Conservation (phyloP, 176 grass and related monocot species). For the Cenchrus americanus region DNA sequence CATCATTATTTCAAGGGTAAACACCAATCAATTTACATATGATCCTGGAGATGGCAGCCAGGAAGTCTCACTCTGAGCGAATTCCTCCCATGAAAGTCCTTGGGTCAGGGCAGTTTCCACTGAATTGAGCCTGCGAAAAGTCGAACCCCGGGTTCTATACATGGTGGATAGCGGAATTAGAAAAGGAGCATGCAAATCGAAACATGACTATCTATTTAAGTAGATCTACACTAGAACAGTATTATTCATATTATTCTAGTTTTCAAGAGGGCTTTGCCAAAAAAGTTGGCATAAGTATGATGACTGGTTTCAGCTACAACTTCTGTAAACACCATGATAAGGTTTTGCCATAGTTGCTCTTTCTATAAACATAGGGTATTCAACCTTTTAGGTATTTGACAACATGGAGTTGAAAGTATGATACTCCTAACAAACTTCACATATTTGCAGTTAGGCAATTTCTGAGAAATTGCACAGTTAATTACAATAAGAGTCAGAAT, state of each 20-base stretch:
- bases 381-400: neutral
- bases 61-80: slow-evolving; percentile 44
- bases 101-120: slow-evolving; percentile 85
- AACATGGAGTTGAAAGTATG: neutral
- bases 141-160: slow-evolving; percentile 93
- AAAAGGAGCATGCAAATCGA: neutral
- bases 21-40: slow-evolving; percentile 2
- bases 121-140: slow-evolving; percentile 93
- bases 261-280: neutral
- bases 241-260: neutral
- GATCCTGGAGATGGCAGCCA: neutral
- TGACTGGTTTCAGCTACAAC: slow-evolving; percentile 13
- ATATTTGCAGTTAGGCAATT: neutral
- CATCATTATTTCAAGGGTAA: slow-evolving; percentile 24
- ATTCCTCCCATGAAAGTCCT: slow-evolving; percentile 96
- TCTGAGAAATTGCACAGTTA: neutral
- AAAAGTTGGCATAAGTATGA: neutral
- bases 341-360: neutral
- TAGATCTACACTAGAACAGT: neutral
- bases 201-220: neutral
- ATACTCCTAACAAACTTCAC: neutral
- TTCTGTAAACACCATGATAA: neutral
- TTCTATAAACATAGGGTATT: neutral
- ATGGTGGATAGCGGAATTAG: slow-evolving; percentile 23
- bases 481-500: neutral